phyloP scores from a whole-genome alignment of 257 asterid species.

The Ehretia macrophylla region DNA sequence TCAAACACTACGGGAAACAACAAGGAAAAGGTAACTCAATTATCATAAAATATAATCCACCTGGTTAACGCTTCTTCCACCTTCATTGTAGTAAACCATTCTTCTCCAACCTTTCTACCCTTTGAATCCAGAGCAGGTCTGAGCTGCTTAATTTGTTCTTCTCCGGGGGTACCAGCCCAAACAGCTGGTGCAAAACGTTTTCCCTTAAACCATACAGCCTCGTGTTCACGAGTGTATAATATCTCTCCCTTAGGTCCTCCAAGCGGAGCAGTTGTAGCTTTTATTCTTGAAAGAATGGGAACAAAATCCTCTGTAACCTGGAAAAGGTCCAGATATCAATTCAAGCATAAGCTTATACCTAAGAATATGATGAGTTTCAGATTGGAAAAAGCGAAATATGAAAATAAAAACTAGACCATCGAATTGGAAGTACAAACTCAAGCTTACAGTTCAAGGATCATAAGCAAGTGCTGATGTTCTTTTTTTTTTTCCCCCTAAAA shows the following conservation, averaged over 20 bases:
- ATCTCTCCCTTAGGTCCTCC: constrained; percentile 97
- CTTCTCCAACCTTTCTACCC: constrained; percentile 95
- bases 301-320: constrained; percentile 77
- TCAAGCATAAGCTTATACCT: constrained; percentile 14
- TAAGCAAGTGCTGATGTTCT: no score
- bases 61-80: constrained; percentile 78
- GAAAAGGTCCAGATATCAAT: constrained; percentile 15
- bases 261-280: constrained; percentile 64
- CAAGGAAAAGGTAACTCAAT: background rate
- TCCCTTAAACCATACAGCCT: constrained; percentile 94
- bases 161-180: constrained; percentile 77
- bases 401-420: background rate
- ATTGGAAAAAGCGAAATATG: background rate
- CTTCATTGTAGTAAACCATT: constrained; percentile 86
- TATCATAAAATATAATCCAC: constrained; percentile 23
- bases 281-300: constrained; percentile 80
- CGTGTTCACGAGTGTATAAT: constrained; percentile 82
- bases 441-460: no score
- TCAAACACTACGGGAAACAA: constrained; percentile 3
- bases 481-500: no score
- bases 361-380: background rate
- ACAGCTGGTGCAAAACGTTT: constrained; percentile 73
- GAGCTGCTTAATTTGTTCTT: constrained; percentile 81
- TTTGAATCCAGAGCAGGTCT: constrained; percentile 85
- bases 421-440: background rate